phyloP scores from a whole-genome alignment of 768 basidiomycete genomes.

The Trametopsis cervina region DNA sequence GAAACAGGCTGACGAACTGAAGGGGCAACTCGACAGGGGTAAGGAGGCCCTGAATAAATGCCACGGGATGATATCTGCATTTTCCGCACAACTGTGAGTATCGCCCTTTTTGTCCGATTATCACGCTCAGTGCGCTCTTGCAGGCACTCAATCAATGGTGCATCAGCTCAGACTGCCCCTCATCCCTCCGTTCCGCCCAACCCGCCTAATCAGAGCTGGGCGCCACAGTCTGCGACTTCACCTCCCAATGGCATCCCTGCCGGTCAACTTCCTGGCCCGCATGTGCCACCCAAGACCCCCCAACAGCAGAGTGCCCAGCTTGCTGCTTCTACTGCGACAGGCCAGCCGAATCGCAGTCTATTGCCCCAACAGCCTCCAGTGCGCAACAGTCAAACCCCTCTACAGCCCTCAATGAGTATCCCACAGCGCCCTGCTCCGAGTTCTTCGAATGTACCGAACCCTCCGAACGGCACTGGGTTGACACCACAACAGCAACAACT shows the following conservation, averaged over 20 bases:
- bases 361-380: constrained; percentile 2
- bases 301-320: constrained; percentile 6
- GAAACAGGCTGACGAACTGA: background rate
- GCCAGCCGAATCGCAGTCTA: background rate
- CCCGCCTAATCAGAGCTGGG: constrained; percentile 3
- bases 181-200: background rate
- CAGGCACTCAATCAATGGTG: background rate
- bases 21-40: background rate
- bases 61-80: background rate
- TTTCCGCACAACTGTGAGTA: background rate
- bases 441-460: constrained; percentile 5
- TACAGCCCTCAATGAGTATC: background rate
- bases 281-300: background rate
- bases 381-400: constrained; percentile 5
- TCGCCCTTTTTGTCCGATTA: background rate
- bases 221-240: constrained; percentile 6
- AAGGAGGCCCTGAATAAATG: background rate
- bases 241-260: constrained; percentile 3
- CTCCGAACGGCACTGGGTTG: background rate
- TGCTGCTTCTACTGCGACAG: background rate
- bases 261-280: background rate
- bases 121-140: background rate
- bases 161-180: background rate
- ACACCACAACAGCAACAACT: constrained; percentile 17
- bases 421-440: background rate